Evolutionary conservation across 305 asterid species (phyloP), one percentile per base, ranked within the genome.

Genomic region (Solanum chacoense): DNA sequence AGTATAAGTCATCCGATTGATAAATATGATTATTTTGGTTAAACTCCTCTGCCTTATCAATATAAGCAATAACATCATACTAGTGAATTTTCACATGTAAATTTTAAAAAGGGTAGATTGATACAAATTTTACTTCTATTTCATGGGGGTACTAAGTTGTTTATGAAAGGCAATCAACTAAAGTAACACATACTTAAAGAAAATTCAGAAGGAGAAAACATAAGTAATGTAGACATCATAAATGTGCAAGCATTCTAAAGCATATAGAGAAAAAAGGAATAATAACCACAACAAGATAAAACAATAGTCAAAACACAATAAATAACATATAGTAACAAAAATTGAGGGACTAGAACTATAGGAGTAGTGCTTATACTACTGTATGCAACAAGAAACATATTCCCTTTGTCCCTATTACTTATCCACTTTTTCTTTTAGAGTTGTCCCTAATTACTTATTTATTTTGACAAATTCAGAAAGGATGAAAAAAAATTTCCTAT

Each of bases 221-320:
- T 0, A 6, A 0, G 0, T 4, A 71, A 28, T 28, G 7, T 3
- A 71, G 0, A 11, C 10, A 26, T 12, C 11, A 26, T 0, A 28
- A 7, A 71, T 12, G 10, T 12, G 16, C 10, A 71, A 1, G 34
- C 35, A 26, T 26, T 26, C 8, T 26, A 69, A 26, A 26, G 4
- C 4, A 69, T 26, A 26, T 26, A 11, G 9, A 26, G 20, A 11
- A 65, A 65, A 8, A 69, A 5, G 0, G 8, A 5, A 26, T 24
- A 11, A 24, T 67, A 11, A 0, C 74, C 18, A 67, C 31, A 26
- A 24, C 2, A 8, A 8, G 3, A 63, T 63, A 22, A 63, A 63
- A 63, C 28, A 9, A 63, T n/a, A 63, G 13, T 0, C 28, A 22
- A 63, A 10, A 0, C 73, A 69, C 20, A 69, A 12, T 26, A 69